These are phyloP conservation scores for Leccinum solheimii DNA, from an alignment of 1,284 basidiomycete species.

Conservation along the genomic window DNA sequence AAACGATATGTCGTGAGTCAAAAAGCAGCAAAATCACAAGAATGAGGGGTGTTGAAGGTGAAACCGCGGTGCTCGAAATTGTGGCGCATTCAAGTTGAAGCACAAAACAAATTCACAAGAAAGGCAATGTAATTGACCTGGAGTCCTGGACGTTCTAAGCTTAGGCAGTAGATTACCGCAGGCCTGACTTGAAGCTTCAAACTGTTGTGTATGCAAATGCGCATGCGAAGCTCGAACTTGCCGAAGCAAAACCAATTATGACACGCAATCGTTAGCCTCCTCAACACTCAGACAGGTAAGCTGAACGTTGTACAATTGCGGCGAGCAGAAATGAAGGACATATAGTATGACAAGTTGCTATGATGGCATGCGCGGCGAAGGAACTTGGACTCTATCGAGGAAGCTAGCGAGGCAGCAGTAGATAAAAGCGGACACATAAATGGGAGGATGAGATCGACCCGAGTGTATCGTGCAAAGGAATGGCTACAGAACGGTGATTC, in stretches of 20 bases:
- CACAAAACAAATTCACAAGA: neutral
- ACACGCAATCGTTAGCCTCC: no score
- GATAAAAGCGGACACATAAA: neutral
- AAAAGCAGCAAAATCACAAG: neutral
- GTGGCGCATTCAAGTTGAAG: neutral
- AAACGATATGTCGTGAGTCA: neutral
- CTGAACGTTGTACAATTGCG: neutral
- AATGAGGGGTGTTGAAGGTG: neutral
- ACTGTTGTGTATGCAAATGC: no score
- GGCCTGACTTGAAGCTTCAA: no score
- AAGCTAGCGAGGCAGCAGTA: slow-evolving; percentile 2
- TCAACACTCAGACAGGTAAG: no score
- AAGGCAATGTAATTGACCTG: neutral
- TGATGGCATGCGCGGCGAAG: neutral
- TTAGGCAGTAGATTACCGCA: no score
- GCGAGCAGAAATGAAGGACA: slow-evolving; percentile 1
- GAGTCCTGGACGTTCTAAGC: no score
- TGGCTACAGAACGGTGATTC: neutral
- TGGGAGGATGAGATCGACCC: neutral
- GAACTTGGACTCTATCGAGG: neutral
- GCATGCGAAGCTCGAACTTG: no score
- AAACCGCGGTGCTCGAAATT: neutral
- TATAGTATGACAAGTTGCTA: neutral
- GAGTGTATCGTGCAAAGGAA: slow-evolving; percentile 9
- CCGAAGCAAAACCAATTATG: no score